These are phyloP conservation scores for Coleophoma cylindrospora DNA, from an alignment of 2,329 filamentous ascomycete genomes.

Conservation along the genomic window DNA sequence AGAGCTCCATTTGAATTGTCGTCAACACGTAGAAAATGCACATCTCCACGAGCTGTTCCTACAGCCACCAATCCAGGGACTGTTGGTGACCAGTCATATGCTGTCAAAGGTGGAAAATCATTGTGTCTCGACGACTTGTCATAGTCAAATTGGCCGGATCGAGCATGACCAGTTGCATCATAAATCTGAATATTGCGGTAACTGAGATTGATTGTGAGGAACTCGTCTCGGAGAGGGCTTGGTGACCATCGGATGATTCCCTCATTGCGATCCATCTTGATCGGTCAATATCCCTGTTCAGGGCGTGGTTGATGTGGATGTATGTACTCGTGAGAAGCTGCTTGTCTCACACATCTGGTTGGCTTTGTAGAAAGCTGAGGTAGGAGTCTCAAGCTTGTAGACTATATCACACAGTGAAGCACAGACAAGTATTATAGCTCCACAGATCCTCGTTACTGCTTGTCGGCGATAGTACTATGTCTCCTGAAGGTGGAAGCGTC, in stretches of 20 bases:
- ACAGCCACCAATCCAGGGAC: constrained; percentile 66
- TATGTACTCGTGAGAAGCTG: too few species aligned
- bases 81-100: constrained; percentile 61
- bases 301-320: too few species aligned
- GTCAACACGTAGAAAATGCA: constrained; percentile 69
- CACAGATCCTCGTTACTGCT: too few species aligned
- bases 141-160: constrained; percentile 52
- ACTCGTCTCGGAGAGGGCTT: constrained; percentile 51
- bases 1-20: constrained; percentile 61
- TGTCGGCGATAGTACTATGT: too few species aligned
- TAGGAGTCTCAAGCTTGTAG: too few species aligned
- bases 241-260: constrained; percentile 65
- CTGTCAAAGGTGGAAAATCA: constrained; percentile 51
- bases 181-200: constrained; percentile 59
- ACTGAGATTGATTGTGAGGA: constrained; percentile 61
- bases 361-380: too few species aligned
- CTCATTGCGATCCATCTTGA: constrained; percentile 25
- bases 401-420: too few species aligned
- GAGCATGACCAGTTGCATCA: constrained; percentile 54
- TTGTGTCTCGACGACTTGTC: constrained; percentile 53
- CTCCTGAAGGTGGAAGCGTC: too few species aligned
- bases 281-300: too few species aligned
- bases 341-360: too few species aligned
- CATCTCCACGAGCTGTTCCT: constrained; percentile 69
- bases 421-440: too few species aligned